Conservation (phyloP, 176 grass and related monocot species). For the Zoysia japonica region DNA sequence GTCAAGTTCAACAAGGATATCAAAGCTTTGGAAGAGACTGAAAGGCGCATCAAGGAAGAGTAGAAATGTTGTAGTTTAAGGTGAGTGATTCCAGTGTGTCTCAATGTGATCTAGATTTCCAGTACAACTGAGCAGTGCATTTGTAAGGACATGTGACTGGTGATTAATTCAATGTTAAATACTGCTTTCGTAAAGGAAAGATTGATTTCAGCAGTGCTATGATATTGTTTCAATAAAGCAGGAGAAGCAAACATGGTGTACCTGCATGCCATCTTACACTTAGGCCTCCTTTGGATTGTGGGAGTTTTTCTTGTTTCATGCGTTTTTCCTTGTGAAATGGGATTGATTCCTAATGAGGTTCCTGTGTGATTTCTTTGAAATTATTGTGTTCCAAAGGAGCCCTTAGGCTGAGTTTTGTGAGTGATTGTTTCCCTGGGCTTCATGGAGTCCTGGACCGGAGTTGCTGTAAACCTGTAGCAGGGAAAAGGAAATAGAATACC, state of each 20-base stretch:
- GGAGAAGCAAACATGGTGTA: too few species aligned
- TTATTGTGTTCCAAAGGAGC: too few species aligned
- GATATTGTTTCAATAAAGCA: too few species aligned
- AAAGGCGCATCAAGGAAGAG: slow-evolving; percentile 76
- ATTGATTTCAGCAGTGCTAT: neutral
- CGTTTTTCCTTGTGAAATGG: too few species aligned
- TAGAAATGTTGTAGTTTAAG: slow-evolving; percentile 41
- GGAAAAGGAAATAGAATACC: neutral
- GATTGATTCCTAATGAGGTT: too few species aligned
- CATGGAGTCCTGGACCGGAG: neutral
- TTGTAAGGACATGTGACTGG: neutral
- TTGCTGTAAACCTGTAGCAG: neutral
- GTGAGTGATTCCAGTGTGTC: slow-evolving; percentile 27
- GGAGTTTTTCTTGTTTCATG: too few species aligned
- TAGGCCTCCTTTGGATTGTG: too few species aligned
- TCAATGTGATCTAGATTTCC: neutral
- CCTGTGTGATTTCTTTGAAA: too few species aligned
- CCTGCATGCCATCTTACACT: too few species aligned
- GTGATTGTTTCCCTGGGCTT: neutral
- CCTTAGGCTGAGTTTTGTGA: neutral
- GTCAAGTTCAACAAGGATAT: slow-evolving; percentile 81
- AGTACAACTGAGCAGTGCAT: neutral
- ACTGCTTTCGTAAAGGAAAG: neutral
- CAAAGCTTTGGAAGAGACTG: slow-evolving; percentile 72
- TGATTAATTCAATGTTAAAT: neutral